These are phyloP conservation scores for Lasiodiplodia theobromae DNA, from an alignment of 2,329 filamentous ascomycete genomes.

Conservation along the genomic window DNA sequence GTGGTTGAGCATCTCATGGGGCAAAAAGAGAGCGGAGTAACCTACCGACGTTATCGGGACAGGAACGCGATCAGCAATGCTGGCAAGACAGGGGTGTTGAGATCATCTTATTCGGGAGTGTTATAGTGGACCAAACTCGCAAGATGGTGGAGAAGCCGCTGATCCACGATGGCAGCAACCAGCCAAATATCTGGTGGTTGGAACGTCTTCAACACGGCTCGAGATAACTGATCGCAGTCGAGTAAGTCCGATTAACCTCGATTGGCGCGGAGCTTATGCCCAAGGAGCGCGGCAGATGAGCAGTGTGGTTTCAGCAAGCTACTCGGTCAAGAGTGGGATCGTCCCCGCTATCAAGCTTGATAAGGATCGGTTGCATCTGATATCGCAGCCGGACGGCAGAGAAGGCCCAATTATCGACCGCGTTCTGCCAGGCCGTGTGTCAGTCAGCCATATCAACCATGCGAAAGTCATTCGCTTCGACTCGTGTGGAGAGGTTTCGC, in stretches of 20 bases:
- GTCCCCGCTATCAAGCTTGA: constrained; percentile 19
- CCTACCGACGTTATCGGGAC: constrained; percentile 1
- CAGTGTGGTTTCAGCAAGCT: constrained; percentile 15
- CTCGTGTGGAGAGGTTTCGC: background rate
- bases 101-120: background rate
- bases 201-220: background rate
- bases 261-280: background rate
- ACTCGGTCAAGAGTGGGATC: constrained; percentile 19
- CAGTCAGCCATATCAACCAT: constrained; percentile 11
- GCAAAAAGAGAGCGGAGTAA: background rate
- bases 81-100: background rate
- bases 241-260: background rate
- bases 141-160: background rate
- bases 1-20: background rate
- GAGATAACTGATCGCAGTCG: background rate
- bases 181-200: no score
- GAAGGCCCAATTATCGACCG: background rate
- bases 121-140: background rate
- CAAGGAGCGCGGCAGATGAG: background rate
- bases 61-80: constrained; percentile 13
- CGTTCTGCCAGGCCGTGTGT: background rate
- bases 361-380: constrained; percentile 15
- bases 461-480: background rate
- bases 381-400: constrained; percentile 18
- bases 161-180: background rate